phyloP scores from a whole-genome alignment of 495 filamentous ascomycete species.

The Bathelium albidoporum region DNA sequence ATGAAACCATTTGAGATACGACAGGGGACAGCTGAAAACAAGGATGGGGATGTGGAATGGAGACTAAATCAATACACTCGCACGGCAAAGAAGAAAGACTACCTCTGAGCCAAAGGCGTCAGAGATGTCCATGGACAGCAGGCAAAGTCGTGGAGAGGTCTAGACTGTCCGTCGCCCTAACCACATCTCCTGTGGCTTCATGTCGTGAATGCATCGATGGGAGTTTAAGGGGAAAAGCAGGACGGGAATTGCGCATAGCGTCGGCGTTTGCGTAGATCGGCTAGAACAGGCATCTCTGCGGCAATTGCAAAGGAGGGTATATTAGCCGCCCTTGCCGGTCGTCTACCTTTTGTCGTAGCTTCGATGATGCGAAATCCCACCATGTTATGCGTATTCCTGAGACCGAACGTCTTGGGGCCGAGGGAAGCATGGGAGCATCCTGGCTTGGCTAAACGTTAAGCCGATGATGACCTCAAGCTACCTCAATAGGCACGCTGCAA shows the following conservation, averaged over 20 bases:
- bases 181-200: background rate
- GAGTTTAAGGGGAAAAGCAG: background rate
- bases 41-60: constrained; percentile 96
- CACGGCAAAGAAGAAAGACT: constrained; percentile 85
- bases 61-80: constrained; percentile 88
- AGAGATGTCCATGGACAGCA: background rate
- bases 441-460: background rate
- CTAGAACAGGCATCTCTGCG: background rate
- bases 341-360: too few relatives aligned
- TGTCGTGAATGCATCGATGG: background rate
- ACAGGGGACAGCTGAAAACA: constrained; percentile 87
- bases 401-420: too few relatives aligned
- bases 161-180: background rate
- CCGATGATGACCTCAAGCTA: background rate
- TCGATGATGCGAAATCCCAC: too few relatives aligned
- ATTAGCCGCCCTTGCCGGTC: too few relatives aligned
- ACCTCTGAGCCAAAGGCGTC: constrained; percentile 46
- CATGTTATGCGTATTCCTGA: too few relatives aligned
- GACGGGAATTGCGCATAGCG: background rate
- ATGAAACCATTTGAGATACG: constrained; percentile 94
- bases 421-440: too few relatives aligned
- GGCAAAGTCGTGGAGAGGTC: background rate
- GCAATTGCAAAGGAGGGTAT: too few relatives aligned
- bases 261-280: background rate
- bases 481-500: background rate